phyloP scores from a whole-genome alignment of 73 alveolate species.

The Paramecium pentaurelia region DNA sequence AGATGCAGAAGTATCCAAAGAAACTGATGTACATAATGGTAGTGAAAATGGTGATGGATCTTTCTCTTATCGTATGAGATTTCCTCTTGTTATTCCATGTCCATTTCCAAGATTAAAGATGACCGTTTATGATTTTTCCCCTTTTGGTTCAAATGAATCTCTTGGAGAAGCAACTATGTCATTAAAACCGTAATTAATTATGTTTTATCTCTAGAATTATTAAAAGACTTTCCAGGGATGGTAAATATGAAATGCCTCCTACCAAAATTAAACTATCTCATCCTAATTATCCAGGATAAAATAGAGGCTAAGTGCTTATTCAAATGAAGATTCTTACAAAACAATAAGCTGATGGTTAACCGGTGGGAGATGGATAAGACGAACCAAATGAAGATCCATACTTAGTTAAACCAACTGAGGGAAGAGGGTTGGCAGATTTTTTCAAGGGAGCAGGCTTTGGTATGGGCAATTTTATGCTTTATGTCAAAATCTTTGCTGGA shows the following conservation, averaged over 20 bases:
- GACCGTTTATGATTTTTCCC: conserved; percentile 82
- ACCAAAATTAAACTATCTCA: conserved; percentile 66
- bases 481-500: conserved; percentile 54
- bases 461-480: conserved; percentile 65
- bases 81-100: conserved; percentile 80
- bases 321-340: conserved; percentile 70
- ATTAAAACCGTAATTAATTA: conserved; percentile 56
- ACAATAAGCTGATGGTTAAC: conserved; percentile 69
- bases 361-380: conserved; percentile 88
- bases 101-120: conserved; percentile 87
- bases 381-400: conserved; percentile 96
- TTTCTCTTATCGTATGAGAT: conserved; percentile 78
- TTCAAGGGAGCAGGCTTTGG: conserved; percentile 78
- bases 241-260: conserved; percentile 71
- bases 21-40: conserved; percentile 94
- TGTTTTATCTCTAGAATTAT: conserved; percentile 55
- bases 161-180: conserved; percentile 76
- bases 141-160: conserved; percentile 74
- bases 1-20: conserved; percentile 73
- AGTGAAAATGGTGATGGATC: conserved; percentile 93
- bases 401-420: conserved; percentile 84
- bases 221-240: conserved; percentile 71
- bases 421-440: conserved; percentile 89
- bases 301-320: conserved; percentile 62
- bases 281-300: conserved; percentile 72